A percentile compares a stretch with the other conserved stretches of the same genome.
These are phyloP conservation scores for Hemileia vastatrix DNA, from an alignment of 1,284 basidiomycete species.

Conservation along the genomic window DNA sequence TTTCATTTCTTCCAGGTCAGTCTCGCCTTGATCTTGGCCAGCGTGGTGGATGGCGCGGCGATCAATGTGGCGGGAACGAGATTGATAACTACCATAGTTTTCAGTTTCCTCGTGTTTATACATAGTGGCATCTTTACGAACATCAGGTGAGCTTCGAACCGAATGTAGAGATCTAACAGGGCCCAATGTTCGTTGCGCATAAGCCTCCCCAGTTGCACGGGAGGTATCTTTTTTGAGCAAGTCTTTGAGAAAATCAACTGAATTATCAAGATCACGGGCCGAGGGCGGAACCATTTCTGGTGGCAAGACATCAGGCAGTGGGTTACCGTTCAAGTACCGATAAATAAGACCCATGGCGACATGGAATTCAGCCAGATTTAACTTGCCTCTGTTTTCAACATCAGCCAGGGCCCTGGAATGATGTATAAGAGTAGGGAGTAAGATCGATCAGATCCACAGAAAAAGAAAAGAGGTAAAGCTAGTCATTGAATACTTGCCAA, in stretches of 20 bases:
- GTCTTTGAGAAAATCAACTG: constrained; percentile 82
- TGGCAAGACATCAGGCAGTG: constrained; percentile 76
- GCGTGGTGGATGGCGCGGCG: constrained; percentile 70
- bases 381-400: constrained; percentile 77
- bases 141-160: constrained; percentile 48
- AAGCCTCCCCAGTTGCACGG: constrained; percentile 24
- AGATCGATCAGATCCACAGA: constrained; percentile 1
- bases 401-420: constrained; percentile 70
- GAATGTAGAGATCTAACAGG: constrained; percentile 19
- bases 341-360: constrained; percentile 98
- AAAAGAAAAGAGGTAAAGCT: not conserved
- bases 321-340: constrained; percentile 81
- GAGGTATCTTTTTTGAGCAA: constrained; percentile 76
- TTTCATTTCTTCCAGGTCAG: constrained; percentile 76
- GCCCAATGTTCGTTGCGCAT: constrained; percentile 17
- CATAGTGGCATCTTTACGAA: constrained; percentile 75
- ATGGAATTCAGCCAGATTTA: constrained; percentile 94
- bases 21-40: constrained; percentile 57
- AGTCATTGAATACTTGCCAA: constrained; percentile 51
- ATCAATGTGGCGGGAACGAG: constrained; percentile 78
- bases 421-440: constrained; percentile 1
- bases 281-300: constrained; percentile 87
- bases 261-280: constrained; percentile 76
- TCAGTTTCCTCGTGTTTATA: constrained; percentile 69
- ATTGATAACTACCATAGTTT: constrained; percentile 61